phyloP scores from a whole-genome alignment of 2,329 filamentous ascomycete genomes.

The Pseudogymnoascus sp. region DNA sequence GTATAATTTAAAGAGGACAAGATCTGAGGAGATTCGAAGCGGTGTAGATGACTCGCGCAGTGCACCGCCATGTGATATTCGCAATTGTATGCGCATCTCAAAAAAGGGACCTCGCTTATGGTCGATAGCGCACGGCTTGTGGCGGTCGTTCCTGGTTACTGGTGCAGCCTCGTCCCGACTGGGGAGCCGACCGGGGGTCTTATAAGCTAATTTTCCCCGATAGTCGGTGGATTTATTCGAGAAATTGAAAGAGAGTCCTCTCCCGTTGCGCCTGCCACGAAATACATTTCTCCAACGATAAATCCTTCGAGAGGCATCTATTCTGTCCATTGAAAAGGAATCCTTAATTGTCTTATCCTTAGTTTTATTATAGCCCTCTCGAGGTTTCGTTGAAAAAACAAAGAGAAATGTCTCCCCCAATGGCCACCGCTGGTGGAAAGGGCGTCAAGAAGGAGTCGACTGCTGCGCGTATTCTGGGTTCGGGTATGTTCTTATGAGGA shows the following conservation, averaged over 20 bases:
- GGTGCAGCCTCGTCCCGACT: constrained; percentile 1
- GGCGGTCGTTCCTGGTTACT: constrained; percentile 1
- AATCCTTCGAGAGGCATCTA: not conserved
- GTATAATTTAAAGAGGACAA: not conserved
- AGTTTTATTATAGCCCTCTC: not conserved
- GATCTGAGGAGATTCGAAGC: not conserved
- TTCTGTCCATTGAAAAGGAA: not conserved
- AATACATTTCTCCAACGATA: not conserved
- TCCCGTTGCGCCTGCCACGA: not conserved
- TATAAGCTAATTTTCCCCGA: not conserved
- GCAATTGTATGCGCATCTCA: not conserved
- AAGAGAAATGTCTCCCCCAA: constrained; percentile 10
- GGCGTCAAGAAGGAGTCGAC: constrained; percentile 80
- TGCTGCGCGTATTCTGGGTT: constrained; percentile 78
- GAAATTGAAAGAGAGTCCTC: not conserved
- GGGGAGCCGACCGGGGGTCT: not conserved
- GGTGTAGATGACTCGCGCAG: not conserved
- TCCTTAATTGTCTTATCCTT: constrained; percentile 8
- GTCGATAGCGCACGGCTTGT: not conserved
- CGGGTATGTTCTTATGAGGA: constrained; percentile 50
- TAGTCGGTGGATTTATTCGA: constrained; percentile 6
- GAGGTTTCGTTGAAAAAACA: constrained; percentile 4
- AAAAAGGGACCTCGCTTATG: constrained; percentile 6
- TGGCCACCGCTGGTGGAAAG: constrained; percentile 37
- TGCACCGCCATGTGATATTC: not conserved